Base-by-base conservation (phyloP, 2,329 filamentous ascomycete genomes). In the Rhinocladiella similis region DNA sequence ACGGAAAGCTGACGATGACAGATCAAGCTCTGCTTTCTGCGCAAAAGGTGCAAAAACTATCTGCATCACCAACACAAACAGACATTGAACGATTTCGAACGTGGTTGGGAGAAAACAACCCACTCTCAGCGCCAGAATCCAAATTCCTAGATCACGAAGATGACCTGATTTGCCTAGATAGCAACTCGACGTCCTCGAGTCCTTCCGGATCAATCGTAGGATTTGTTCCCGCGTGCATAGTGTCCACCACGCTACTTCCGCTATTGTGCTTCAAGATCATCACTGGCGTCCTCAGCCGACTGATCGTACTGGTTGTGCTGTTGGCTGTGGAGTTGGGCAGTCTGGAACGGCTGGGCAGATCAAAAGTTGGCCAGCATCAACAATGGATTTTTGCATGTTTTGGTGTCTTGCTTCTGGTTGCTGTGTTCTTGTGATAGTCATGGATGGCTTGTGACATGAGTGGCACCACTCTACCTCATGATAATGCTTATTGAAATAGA, bases 101-200 rank as follows among this genome's bases (percentile, higher is more conserved):
- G 19, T 85, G 81, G 80, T 76, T 86, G 72, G 73, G 74, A 52
- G 69, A 75, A 29, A 72, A 80, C 50, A 71, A 70, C 4, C 79
- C 81, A 5, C 71, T 84, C 45, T 76, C 79, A 43, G 70, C 75
- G 29, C 60, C 71, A 29, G 83, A 85, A 65, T 74, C 76, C 14
- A 73, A 72, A 2, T 85, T 85, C 63, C 71, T 86, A 9, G 73
- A 80, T 41, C 70, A 77, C 58, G 70, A 75, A 47, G 64, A 73
- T 3, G 83, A 86, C 67, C 67, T 71, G 45, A 60, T 70, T 22
- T 66, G 27, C 16, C 39, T 62, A 18, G 36, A 47, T 12, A 42
- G 47, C 16, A 20, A 42, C 35, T 36, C 36, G 35, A 19, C 55
- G 4, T 14, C 47, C 6, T 14, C 49, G 33, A 4, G 19, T 38